These are phyloP conservation scores for Triglochin maritima DNA, from an alignment of 106 monocot genomes.

Conservation along the genomic window DNA sequence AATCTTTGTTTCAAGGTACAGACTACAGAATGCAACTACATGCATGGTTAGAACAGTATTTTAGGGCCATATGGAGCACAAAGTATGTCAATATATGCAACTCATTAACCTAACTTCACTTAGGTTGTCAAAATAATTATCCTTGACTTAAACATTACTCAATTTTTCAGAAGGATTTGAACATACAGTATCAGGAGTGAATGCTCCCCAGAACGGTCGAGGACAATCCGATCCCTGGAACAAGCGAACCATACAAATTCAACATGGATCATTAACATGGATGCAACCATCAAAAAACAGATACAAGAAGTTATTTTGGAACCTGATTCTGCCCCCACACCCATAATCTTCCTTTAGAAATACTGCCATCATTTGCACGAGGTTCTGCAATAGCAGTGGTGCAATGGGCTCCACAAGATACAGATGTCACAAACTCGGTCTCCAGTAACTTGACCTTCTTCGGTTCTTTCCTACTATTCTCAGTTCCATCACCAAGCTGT, in stretches of 20 bases:
- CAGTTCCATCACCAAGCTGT: slow-evolving; percentile 93
- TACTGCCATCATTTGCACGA: slow-evolving; percentile 56
- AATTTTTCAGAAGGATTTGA: not conserved
- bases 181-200: slow-evolving; percentile 66
- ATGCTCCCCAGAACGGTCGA: slow-evolving; percentile 77
- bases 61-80: not conserved
- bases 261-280: not conserved
- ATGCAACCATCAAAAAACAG: not conserved
- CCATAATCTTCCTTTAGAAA: slow-evolving; percentile 68
- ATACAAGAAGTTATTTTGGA: not conserved
- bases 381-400: slow-evolving; percentile 85
- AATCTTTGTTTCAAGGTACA: too few species aligned
- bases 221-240: slow-evolving; percentile 79
- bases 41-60: too few species aligned
- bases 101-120: too few species aligned
- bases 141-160: not conserved
- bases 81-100: not conserved
- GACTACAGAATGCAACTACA: too few species aligned
- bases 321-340: slow-evolving; percentile 99
- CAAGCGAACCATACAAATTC: not conserved
- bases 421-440: slow-evolving; percentile 71
- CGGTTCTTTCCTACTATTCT: slow-evolving; percentile 54
- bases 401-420: slow-evolving; percentile 91
- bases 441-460: slow-evolving; percentile 62
- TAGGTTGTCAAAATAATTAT: too few species aligned